phyloP scores from a whole-genome alignment of 768 basidiomycete species.

The Termitomyces sp. region DNA sequence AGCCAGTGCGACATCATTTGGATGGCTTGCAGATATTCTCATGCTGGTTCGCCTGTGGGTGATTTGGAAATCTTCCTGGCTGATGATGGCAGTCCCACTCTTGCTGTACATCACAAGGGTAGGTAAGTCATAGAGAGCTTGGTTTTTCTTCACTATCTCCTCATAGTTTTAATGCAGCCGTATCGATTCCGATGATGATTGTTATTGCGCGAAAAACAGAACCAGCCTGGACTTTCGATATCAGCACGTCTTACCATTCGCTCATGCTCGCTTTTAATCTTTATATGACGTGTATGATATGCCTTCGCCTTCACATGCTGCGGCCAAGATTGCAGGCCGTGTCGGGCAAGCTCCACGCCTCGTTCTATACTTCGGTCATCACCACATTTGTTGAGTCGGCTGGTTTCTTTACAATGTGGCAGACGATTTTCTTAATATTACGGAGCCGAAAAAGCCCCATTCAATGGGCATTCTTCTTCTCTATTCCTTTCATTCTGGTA shows the following conservation, averaged over 20 bases:
- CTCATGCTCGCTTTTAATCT: conserved; percentile 31
- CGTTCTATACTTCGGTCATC: conserved; percentile 32
- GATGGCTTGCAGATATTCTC: conserved; percentile 34
- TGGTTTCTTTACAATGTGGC: conserved; percentile 35
- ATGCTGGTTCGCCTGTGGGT: conserved; percentile 35
- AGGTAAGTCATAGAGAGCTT: conserved; percentile 19
- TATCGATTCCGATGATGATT: conserved; percentile 33
- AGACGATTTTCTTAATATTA: conserved; percentile 25
- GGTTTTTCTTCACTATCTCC: background rate
- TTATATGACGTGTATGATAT: conserved; percentile 26
- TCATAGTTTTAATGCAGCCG: conserved; percentile 19
- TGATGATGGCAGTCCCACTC: conserved; percentile 24
- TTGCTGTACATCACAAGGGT: conserved; percentile 30
- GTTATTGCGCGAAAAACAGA: conserved; percentile 18
- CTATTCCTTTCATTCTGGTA: conserved; percentile 30
- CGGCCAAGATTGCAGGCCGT: conserved; percentile 31
- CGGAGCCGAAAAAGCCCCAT: conserved; percentile 22
- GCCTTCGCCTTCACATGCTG: conserved; percentile 28
- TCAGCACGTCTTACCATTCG: conserved; percentile 25
- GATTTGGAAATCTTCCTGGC: conserved; percentile 31
- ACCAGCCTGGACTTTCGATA: conserved; percentile 13
- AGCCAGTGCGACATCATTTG: conserved; percentile 27
- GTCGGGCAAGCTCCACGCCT: conserved; percentile 32
- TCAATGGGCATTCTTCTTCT: conserved; percentile 29
- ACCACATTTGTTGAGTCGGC: conserved; percentile 40